Evolutionary conservation across 768 basidiomycete genomes (phyloP).

Genomic region (Neoboletus magnificus): DNA sequence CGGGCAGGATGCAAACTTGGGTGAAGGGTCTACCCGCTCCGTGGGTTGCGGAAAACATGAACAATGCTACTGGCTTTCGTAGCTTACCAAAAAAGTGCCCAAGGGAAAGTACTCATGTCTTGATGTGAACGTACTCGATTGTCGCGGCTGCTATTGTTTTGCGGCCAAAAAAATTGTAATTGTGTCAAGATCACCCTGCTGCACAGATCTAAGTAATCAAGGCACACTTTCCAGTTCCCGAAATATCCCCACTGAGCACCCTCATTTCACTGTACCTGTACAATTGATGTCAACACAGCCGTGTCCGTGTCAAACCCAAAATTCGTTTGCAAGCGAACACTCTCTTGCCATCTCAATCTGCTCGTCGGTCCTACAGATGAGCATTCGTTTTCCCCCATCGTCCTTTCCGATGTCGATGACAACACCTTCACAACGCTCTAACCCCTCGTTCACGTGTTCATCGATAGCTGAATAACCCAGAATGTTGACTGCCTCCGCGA

Average conservation of each 20-base stretch:
- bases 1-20: background rate
- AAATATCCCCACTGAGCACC: background rate
- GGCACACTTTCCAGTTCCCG: background rate
- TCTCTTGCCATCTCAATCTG: conserved; percentile 51
- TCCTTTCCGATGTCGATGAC: conserved; percentile 47
- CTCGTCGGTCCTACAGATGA: conserved; percentile 69
- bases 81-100: background rate
- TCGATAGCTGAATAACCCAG: conserved; percentile 60
- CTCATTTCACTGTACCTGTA: background rate
- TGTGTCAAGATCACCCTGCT: background rate
- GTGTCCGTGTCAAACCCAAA: conserved; percentile 12
- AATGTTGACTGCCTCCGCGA: conserved; percentile 52
- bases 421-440: conserved; percentile 35
- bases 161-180: too few relatives aligned
- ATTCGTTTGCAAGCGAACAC: conserved; percentile 28
- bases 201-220: background rate
- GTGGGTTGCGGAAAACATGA: background rate
- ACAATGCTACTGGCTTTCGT: background rate
- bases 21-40: background rate
- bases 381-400: conserved; percentile 33
- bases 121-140: too few relatives aligned
- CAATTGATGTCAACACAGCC: background rate
- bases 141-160: too few relatives aligned
- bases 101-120: background rate
- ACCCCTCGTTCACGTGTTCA: conserved; percentile 41